A percentile compares a stretch with the other conserved stretches of the same genome.
These are phyloP conservation scores for Arthonia radiata DNA, from an alignment of 495 filamentous ascomycete species.

Conservation along the genomic window DNA sequence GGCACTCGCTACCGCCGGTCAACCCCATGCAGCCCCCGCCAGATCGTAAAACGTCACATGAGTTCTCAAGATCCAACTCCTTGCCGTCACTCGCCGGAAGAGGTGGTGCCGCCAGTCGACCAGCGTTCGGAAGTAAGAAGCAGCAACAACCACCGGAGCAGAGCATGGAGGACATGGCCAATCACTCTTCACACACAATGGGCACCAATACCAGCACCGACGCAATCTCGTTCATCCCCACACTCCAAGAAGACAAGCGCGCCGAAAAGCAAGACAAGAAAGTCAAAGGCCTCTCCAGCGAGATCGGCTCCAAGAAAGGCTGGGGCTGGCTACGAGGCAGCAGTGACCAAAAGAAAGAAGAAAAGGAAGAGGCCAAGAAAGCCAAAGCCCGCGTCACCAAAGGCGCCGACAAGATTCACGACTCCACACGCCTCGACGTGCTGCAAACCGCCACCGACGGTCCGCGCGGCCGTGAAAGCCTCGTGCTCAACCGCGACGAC, in stretches of 20 bases:
- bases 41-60: conserved; percentile 15
- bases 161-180: conserved; percentile 34
- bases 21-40: conserved; percentile 5
- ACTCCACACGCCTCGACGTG: conserved; percentile 57
- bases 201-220: conserved; percentile 52
- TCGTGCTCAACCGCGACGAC: conserved; percentile 53
- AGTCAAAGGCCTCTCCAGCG: conserved; percentile 29
- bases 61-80: too few species aligned
- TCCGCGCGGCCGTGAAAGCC: conserved; percentile 51
- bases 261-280: conserved; percentile 32
- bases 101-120: too few species aligned
- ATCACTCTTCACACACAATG: conserved; percentile 38
- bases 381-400: conserved; percentile 31
- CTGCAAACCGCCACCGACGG: conserved; percentile 43
- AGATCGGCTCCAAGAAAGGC: conserved; percentile 41
- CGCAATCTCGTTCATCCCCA: conserved; percentile 64
- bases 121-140: conserved; percentile 5
- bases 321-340: conserved; percentile 56
- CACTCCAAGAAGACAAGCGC: conserved; percentile 40
- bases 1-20: conserved; percentile 2
- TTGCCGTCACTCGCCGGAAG: too few species aligned
- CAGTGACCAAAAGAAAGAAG: conserved; percentile 48
- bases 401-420: conserved; percentile 26
- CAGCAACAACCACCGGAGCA: conserved; percentile 11
- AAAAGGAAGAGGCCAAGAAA: conserved; percentile 26